Percentiles rank a stretch among this genome's conserved stretches.
Evolutionary conservation across 1,284 basidiomycete genomes (phyloP).

Genomic region (Stygiomarasmius scandens): DNA sequence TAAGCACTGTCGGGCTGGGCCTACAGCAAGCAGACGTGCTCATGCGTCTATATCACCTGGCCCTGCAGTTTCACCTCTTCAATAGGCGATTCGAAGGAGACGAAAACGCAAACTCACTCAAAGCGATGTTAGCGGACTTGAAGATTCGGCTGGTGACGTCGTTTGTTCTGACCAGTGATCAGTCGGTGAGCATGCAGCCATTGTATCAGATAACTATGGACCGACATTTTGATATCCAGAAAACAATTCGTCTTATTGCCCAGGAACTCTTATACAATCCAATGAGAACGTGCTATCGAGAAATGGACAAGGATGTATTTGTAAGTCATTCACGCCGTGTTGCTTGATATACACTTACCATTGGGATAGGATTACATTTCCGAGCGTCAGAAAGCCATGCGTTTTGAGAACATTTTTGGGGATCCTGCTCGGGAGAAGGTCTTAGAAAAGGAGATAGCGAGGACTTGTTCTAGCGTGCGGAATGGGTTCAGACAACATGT

Average conservation of each 20-base stretch:
- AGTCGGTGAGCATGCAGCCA: background rate
- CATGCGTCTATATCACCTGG: background rate
- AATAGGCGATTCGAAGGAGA: background rate
- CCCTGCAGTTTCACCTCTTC: background rate
- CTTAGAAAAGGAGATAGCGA: background rate
- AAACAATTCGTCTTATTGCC: background rate
- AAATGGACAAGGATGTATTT: background rate
- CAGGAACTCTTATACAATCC: background rate
- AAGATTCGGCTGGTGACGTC: background rate
- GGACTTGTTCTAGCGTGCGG: background rate
- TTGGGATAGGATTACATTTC: background rate
- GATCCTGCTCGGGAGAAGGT: background rate
- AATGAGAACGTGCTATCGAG: constrained; percentile 2
- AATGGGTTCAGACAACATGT: constrained; percentile 5
- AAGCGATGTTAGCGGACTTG: background rate
- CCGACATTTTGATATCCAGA: background rate
- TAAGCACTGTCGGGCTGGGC: background rate
- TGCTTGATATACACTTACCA: background rate
- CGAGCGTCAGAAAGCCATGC: background rate
- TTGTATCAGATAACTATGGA: background rate
- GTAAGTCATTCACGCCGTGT: background rate
- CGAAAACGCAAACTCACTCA: background rate
- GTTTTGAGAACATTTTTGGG: background rate
- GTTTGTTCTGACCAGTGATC: background rate
- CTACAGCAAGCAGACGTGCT: background rate